Percentiles rank a stretch among this genome's conserved stretches.
Evolutionary conservation across 257 asterid genomes (phyloP).

Genomic region (Jasminum sambac): DNA sequence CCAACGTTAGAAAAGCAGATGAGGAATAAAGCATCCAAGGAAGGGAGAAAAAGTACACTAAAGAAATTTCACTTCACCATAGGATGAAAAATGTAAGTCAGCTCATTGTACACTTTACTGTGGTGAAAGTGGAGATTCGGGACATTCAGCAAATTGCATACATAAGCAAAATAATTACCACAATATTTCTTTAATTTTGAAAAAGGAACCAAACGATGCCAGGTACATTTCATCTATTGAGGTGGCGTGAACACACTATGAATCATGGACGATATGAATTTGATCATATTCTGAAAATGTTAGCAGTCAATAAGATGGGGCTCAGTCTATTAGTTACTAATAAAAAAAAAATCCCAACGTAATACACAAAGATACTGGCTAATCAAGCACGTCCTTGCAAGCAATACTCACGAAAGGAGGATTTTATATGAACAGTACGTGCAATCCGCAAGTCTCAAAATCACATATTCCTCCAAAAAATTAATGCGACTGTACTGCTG

Average conservation of each 20-base stretch:
- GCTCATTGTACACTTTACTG: neutral
- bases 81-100: neutral
- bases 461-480: constrained; percentile 15
- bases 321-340: neutral
- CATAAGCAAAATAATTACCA: constrained; percentile 6
- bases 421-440: neutral
- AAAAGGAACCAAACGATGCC: neutral
- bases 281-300: constrained; percentile 8
- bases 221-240: neutral
- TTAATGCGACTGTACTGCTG: constrained; percentile 17
- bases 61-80: neutral
- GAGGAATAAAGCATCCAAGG: neutral
- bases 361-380: constrained; percentile 18
- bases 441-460: constrained; percentile 18
- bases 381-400: constrained; percentile 19
- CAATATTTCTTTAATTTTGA: neutral
- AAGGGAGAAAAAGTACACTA: neutral
- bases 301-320: constrained; percentile 8
- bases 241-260: constrained; percentile 11
- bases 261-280: constrained; percentile 19
- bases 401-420: neutral
- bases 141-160: constrained; percentile 11
- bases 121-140: constrained; percentile 3
- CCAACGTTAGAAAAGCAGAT: neutral
- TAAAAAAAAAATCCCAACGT: constrained; percentile 5